A percentile compares a stretch with the other conserved stretches of the same genome.
Evolutionary conservation across 495 filamentous ascomycete genomes (phyloP).

Genomic region (Lasiosphaeris hirsuta): DNA sequence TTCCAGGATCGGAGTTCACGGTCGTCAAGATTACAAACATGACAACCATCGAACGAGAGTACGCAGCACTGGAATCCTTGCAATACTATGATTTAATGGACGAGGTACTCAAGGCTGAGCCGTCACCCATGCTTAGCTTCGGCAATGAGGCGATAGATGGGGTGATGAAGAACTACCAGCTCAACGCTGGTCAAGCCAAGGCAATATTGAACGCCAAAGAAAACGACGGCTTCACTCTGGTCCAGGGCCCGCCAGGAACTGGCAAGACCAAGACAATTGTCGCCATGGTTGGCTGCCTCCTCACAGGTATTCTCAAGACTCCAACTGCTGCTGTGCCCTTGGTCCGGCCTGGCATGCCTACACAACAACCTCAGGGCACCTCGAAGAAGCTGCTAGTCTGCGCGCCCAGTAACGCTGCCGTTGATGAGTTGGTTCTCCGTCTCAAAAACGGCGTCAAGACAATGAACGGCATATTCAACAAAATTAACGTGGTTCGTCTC

Average conservation of each 20-base stretch:
- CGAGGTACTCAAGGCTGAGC: slow-evolving; percentile 82
- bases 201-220: slow-evolving; percentile 87
- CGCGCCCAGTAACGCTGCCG: slow-evolving; percentile 94
- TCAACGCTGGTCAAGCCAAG: slow-evolving; percentile 89
- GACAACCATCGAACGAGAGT: slow-evolving; percentile 91
- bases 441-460: slow-evolving; percentile 87
- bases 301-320: slow-evolving; percentile 58
- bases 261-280: slow-evolving; percentile 98
- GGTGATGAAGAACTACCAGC: slow-evolving; percentile 68
- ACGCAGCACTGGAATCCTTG: slow-evolving; percentile 80
- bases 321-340: slow-evolving; percentile 46
- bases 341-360: slow-evolving; percentile 42
- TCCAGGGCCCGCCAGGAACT: slow-evolving; percentile 93
- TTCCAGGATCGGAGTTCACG: slow-evolving; percentile 61
- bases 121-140: slow-evolving; percentile 80
- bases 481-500: slow-evolving; percentile 82
- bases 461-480: slow-evolving; percentile 62
- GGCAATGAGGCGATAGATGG: slow-evolving; percentile 64
- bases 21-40: slow-evolving; percentile 82
- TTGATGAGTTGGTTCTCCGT: slow-evolving; percentile 92
- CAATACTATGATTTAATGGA: slow-evolving; percentile 94
- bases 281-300: slow-evolving; percentile 85
- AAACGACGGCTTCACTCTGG: slow-evolving; percentile 92
- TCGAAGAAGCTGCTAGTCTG: slow-evolving; percentile 89
- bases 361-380: slow-evolving; percentile 25